Conservation (phyloP, 179 eudicot genomes). For the Amaranthus tricolor region DNA sequence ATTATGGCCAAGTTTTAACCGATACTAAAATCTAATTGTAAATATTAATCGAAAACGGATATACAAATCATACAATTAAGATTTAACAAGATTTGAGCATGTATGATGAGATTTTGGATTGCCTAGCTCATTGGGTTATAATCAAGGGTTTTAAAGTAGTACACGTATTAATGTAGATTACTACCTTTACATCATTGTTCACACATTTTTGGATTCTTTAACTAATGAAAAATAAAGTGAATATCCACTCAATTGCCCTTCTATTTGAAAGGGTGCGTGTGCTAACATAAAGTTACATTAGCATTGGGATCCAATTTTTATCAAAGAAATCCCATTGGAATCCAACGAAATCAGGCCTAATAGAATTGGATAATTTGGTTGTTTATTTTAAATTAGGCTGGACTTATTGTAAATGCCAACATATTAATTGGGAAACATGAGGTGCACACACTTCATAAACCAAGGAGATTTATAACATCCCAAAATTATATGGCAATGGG, state of each 20-base stretch:
- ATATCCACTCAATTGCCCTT: slow-evolving; percentile 13
- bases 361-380: slow-evolving; percentile 15
- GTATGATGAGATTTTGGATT: slow-evolving; percentile 1
- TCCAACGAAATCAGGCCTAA: slow-evolving; percentile 22
- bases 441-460: no score
- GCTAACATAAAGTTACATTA: neutral
- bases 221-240: slow-evolving; percentile 9
- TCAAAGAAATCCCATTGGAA: slow-evolving; percentile 1
- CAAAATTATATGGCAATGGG: no score
- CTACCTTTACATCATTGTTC: slow-evolving; percentile 3
- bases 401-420: no score
- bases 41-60: no score
- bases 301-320: slow-evolving; percentile 21
- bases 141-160: neutral
- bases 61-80: slow-evolving; percentile 3
- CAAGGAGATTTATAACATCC: no score
- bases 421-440: no score
- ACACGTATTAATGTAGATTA: neutral
- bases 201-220: slow-evolving; percentile 4
- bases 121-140: slow-evolving; percentile 1
- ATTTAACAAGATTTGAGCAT: slow-evolving; percentile 2
- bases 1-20: no score
- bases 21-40: no score
- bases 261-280: neutral
- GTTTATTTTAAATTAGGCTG: no score